Conservation (phyloP, 495 filamentous ascomycete species). For the Talaromyces liani region DNA sequence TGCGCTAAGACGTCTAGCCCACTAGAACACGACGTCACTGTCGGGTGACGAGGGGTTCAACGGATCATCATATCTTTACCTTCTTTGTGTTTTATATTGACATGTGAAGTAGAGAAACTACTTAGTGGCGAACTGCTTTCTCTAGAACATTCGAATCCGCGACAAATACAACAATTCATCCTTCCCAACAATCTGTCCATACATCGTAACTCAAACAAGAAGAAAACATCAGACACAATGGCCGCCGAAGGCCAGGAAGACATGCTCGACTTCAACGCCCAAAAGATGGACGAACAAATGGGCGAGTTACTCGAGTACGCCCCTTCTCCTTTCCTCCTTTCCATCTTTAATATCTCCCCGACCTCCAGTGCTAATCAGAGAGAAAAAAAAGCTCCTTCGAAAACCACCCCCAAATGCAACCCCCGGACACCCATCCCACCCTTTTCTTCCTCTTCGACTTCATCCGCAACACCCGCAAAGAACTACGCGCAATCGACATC, state of each 20-base stretch:
- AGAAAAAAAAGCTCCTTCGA: slow-evolving; percentile 18
- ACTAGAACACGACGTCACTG: not conserved
- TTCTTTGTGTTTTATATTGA: not conserved
- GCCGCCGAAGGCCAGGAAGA: not conserved
- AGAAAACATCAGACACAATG: not conserved
- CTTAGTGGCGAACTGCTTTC: not conserved
- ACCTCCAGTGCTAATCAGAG: too few species aligned
- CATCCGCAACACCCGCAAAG: slow-evolving; percentile 22
- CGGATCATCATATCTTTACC: not conserved
- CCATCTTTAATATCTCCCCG: too few species aligned
- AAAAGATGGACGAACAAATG: slow-evolving; percentile 18
- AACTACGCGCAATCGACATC: slow-evolving; percentile 20
- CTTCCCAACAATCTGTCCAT: too few species aligned
- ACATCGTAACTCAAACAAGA: too few species aligned
- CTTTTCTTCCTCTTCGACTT: slow-evolving; percentile 28
- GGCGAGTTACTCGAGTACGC: slow-evolving; percentile 21
- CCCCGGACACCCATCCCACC: slow-evolving; percentile 23
- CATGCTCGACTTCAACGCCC: slow-evolving; percentile 12
- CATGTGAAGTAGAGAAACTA: not conserved
- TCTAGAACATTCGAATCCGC: not conserved
- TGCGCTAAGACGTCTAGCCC: not conserved
- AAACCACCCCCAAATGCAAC: slow-evolving; percentile 23
- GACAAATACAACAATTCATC: not conserved
- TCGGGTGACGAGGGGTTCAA: not conserved
- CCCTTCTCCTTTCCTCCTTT: not conserved